A percentile compares a stretch with the other conserved stretches of the same genome.
Conservation (phyloP, 352 stramenopile genomes). For the Phytophthora sojae region DNA sequence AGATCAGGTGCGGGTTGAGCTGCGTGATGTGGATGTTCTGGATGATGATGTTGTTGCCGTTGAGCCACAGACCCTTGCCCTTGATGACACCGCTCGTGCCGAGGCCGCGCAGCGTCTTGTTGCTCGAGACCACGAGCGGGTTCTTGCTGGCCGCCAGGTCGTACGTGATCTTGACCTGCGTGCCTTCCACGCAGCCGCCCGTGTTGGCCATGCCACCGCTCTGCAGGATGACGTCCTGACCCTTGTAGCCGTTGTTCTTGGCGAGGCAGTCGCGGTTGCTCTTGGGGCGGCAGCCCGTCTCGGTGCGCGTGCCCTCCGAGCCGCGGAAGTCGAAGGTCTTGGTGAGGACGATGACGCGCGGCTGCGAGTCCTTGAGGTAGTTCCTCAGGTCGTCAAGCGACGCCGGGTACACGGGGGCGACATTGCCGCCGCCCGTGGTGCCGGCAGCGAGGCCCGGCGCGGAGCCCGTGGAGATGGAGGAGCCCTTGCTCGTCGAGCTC, state of each 20-base stretch:
- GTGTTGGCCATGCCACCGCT: conserved; percentile 61
- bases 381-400: conserved; percentile 51
- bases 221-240: conserved; percentile 65
- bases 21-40: too few relatives aligned
- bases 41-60: conserved; percentile 54
- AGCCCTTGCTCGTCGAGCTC: neutral
- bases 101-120: conserved; percentile 58
- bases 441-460: conserved; percentile 27
- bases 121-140: conserved; percentile 39
- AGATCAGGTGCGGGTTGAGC: too few relatives aligned
- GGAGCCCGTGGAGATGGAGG: conserved; percentile 16
- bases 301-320: conserved; percentile 57
- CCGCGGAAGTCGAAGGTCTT: conserved; percentile 59
- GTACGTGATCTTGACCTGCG: conserved; percentile 35
- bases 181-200: conserved; percentile 51
- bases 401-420: conserved; percentile 47
- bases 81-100: conserved; percentile 50
- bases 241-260: conserved; percentile 63
- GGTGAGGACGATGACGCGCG: conserved; percentile 63
- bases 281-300: conserved; percentile 53
- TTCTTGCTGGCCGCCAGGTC: conserved; percentile 35
- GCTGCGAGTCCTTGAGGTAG: conserved; percentile 46
- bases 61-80: conserved; percentile 51
- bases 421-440: conserved; percentile 55
- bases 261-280: conserved; percentile 50